A percentile compares a stretch with the other conserved stretches of the same genome.
Evolutionary conservation across 176 grass and related monocot genomes (phyloP).

Genomic region (Chrysopogon serrulatus): DNA sequence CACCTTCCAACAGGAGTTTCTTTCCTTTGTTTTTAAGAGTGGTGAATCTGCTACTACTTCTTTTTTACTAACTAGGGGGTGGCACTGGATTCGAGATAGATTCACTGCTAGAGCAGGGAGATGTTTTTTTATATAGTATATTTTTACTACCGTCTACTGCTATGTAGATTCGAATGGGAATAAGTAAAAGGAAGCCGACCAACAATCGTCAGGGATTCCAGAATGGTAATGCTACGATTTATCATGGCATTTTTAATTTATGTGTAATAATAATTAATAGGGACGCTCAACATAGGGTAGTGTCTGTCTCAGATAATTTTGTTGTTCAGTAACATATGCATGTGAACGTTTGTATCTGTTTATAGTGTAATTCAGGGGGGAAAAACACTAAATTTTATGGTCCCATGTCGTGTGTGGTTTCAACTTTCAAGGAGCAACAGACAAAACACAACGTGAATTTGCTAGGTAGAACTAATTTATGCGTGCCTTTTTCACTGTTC

Average conservation of each 20-base stretch:
- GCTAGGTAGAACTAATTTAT: too few relatives aligned
- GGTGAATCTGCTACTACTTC: slow-evolving; percentile 8
- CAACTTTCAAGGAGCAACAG: neutral
- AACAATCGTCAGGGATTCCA: neutral
- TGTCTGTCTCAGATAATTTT: neutral
- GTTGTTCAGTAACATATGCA: too few relatives aligned
- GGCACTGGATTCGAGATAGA: neutral
- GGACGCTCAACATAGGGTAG: too few relatives aligned
- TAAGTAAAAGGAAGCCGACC: neutral
- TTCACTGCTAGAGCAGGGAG: slow-evolving; percentile 1
- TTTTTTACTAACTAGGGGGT: neutral
- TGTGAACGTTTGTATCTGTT: too few relatives aligned
- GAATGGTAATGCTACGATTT: neutral
- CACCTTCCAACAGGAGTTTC: slow-evolving; percentile 23
- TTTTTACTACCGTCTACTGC: neutral
- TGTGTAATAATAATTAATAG: too few relatives aligned
- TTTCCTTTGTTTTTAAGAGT: neutral
- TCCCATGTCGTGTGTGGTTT: neutral
- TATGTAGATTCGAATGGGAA: neutral
- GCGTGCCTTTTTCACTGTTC: too few relatives aligned
- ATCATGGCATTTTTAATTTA: neutral
- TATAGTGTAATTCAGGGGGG: too few relatives aligned
- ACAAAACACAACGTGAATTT: too few relatives aligned
- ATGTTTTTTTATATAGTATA: neutral
- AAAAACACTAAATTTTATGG: neutral